Conservation (phyloP, 192 early-diverging fungal genomes). For the Dissophora globulifera region DNA sequence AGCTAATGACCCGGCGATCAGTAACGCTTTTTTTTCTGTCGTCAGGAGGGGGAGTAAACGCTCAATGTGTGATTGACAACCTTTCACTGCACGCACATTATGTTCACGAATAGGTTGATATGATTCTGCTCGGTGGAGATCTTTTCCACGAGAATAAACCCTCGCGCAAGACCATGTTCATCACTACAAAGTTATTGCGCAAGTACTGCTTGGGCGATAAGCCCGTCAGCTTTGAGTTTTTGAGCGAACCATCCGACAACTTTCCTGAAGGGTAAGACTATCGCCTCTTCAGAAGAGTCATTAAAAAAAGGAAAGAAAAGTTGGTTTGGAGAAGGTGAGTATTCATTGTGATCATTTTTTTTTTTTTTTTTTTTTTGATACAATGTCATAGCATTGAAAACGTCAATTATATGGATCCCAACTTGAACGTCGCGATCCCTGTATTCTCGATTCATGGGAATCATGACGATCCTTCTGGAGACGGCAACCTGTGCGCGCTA, state of each 20-base stretch:
- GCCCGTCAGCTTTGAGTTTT: conserved; percentile 73
- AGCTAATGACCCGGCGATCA: too few relatives aligned
- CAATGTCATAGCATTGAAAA: conserved; percentile 40
- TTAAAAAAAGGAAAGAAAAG: too few relatives aligned
- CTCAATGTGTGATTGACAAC: too few relatives aligned
- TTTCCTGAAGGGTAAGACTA: conserved; percentile 70
- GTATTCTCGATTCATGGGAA: conserved; percentile 98
- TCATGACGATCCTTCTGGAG: conserved; percentile 93
- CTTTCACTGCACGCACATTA: too few relatives aligned
- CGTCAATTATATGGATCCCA: conserved; percentile 90
- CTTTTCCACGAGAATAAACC: conserved; percentile 97
- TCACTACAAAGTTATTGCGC: conserved; percentile 75
- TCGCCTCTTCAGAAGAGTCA: too few relatives aligned
- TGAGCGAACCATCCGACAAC: conserved; percentile 80
- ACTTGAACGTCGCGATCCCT: conserved; percentile 85
- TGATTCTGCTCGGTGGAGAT: conserved; percentile 93
- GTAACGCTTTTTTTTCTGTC: too few relatives aligned
- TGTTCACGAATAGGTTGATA: conserved; percentile 73
- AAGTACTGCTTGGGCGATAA: conserved; percentile 74
- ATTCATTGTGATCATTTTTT: too few relatives aligned
- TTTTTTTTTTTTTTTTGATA: not conserved
- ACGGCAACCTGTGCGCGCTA: conserved; percentile 84
- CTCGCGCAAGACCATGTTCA: conserved; percentile 78
- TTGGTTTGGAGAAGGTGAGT: too few relatives aligned
- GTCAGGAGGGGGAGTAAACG: too few relatives aligned